Evolutionary conservation across 768 basidiomycete genomes (phyloP), one percentile per base, ranked within the genome.

Genomic region (Podaxis sp.): DNA sequence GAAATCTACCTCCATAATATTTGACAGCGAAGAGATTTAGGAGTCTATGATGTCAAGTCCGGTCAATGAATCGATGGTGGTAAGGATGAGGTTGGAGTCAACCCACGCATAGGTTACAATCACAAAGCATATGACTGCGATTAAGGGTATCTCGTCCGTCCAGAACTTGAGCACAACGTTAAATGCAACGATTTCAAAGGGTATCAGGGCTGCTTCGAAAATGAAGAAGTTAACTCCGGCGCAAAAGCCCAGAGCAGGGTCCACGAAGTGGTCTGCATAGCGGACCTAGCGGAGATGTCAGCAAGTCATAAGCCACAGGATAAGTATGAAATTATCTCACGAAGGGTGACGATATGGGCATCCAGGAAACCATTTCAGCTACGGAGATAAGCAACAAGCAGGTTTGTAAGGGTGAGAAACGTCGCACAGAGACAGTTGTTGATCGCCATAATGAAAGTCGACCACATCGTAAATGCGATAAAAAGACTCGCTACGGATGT

Each of bases 331-430:
- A 23, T 21, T 60, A 50, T 68, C 79, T 42, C 61, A 89, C 85
- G 69, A 90, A 91, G 4, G 88, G 86, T 4, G 90, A 89, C 5
- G 88, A 84, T 64, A 91, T 85, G 4, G 90, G 90, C 4, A 89
- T 89, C 75, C 84, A 87, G n/a, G 86, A 83, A 32, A 89, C 88
- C 90, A 91, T 91, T 72, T 93, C 90, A 38, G 88, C 90, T 82
- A 63, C 47, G 75, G 74, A 56, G 75, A 67, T 25, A 70, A 68
- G 66, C 48, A 53, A 38, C 28, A 42, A 36, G 16, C 27, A 51
- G 27, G 37, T 11, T 11, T 14, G 36, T 11, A 32, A 16, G 52
- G 46, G 13, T 48, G 21, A 23, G 27, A 11, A 32, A 23, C 46
- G 3, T 68, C 77, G 21, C 61, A 79, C 76, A 69, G 2, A 77